These are phyloP conservation scores for Populus simonii DNA, from an alignment of 345 rosid genomes.

Conservation along the genomic window DNA sequence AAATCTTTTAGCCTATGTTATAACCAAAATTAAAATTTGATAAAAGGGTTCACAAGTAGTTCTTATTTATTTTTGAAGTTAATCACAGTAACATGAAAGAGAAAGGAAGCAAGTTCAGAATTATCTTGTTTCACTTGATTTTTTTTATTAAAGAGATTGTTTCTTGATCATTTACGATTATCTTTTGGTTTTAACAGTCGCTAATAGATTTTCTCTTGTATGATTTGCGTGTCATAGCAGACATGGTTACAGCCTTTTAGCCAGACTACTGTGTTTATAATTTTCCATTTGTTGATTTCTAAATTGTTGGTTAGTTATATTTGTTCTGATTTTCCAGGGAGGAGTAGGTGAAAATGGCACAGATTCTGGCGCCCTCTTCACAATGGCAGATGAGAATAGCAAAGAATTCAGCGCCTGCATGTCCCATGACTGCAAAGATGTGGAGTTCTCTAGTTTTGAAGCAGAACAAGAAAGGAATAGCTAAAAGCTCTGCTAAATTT, in stretches of 20 bases:
- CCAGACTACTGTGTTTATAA: background rate
- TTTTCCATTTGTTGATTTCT: background rate
- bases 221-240: background rate
- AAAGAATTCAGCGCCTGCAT: slow-evolving; percentile 44
- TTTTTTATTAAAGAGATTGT: background rate
- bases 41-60: background rate
- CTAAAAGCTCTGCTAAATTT: slow-evolving; percentile 45
- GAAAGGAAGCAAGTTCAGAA: background rate
- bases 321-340: slow-evolving; percentile 24
- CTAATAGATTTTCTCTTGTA: background rate
- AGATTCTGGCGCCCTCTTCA: slow-evolving; percentile 69
- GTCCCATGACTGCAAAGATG: slow-evolving; percentile 51
- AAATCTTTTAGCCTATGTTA: background rate
- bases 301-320: background rate
- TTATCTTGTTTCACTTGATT: too few relatives aligned
- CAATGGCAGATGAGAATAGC: slow-evolving; percentile 75
- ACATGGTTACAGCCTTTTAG: background rate
- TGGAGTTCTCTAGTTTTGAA: slow-evolving; percentile 64
- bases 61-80: background rate
- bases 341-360: slow-evolving; percentile 66
- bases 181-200: background rate
- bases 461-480: slow-evolving; percentile 57
- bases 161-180: background rate
- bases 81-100: background rate
- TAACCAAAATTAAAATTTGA: background rate